A percentile compares a stretch with the other conserved stretches of the same genome.
Conservation (phyloP, 73 alveolate genomes). For the Effrenium voratum region DNA sequence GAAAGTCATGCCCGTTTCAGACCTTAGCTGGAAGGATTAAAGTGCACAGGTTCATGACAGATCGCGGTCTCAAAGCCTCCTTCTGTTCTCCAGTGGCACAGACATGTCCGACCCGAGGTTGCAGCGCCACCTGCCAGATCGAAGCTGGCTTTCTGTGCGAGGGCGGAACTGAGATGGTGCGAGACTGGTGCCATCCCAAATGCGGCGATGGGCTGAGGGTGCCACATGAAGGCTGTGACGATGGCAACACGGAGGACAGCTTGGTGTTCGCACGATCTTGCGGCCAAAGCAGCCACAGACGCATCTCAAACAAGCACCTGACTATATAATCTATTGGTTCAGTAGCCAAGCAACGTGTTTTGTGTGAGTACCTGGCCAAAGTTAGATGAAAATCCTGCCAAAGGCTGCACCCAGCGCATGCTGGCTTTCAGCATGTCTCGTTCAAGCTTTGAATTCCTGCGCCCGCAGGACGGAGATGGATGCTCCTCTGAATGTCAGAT, state of each 20-base stretch:
- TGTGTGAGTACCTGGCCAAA: too few relatives aligned
- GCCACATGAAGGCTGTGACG: conserved; percentile 55
- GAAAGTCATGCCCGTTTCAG: background rate
- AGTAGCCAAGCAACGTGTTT: too few relatives aligned
- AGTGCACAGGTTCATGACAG: background rate
- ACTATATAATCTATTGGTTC: too few relatives aligned
- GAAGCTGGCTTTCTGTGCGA: conserved; percentile 65
- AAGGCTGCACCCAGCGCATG: too few relatives aligned
- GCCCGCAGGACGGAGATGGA: conserved; percentile 41
- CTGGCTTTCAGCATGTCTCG: too few relatives aligned
- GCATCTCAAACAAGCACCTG: too few relatives aligned
- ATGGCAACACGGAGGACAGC: conserved; percentile 39
- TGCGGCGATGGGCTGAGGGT: conserved; percentile 69
- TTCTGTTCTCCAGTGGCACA: background rate
- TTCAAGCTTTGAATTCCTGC: too few relatives aligned
- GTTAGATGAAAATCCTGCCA: too few relatives aligned
- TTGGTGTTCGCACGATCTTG: too few relatives aligned
- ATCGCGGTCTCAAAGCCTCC: background rate
- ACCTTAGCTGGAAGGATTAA: background rate
- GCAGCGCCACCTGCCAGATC: conserved; percentile 44
- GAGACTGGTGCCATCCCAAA: conserved; percentile 62
- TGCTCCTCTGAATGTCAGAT: conserved; percentile 39
- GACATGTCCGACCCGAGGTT: too few relatives aligned
- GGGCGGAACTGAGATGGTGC: conserved; percentile 73
- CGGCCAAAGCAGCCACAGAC: too few relatives aligned